Base-by-base conservation (phyloP, 306 rosid genomes). In the Ceratonia siliqua region DNA sequence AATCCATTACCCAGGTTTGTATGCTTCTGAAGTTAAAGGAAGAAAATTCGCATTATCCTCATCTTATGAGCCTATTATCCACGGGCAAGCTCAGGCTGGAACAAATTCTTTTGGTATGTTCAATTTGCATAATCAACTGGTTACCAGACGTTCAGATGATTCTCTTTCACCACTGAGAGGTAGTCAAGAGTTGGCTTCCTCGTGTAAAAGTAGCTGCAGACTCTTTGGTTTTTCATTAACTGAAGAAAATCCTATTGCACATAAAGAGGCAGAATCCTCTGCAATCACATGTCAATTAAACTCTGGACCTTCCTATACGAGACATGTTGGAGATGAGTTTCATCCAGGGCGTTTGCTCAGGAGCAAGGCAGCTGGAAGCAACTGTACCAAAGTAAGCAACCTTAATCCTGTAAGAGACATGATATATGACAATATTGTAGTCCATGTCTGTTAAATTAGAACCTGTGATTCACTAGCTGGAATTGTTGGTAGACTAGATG, bases 151-250 rank as follows among this genome's bases (percentile, higher is more conserved):
- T 55, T 69, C 87, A 4, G 72, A 56, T 8, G 74, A 74, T 6
- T 68, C 85, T 14, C 79, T 35, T 10, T 55, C 85, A 13, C 22
- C 74, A 15, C 32, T 73, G 55, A 80, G 83, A 77, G 88, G 84
- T 64, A 64, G 59, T 56, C 84, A 85, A 57, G 89, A 92, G 48
- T 43, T 84, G 76, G 81, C 77, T 77, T 66, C 92, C 8, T 63
- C 94, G 1, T 83, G 90, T 83, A 93, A 91, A 73, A 79, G 84
- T 78, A 87, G 87, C 85, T 94, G 98, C 81, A 91, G 89, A 73
- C 96, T 94, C 61, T 94, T 94, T 57, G 98, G 98, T 24, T 94
- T 94, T 80, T 91, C 98, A 57, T 80, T 94, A 76, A 91, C 88
- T 0, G 94, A 91, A 55, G 94, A 78, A 72, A 57, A 86, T 11